These are phyloP conservation scores for Trichoderma brevicompactum DNA, from an alignment of 2,329 filamentous ascomycete genomes.

Conservation along the genomic window DNA sequence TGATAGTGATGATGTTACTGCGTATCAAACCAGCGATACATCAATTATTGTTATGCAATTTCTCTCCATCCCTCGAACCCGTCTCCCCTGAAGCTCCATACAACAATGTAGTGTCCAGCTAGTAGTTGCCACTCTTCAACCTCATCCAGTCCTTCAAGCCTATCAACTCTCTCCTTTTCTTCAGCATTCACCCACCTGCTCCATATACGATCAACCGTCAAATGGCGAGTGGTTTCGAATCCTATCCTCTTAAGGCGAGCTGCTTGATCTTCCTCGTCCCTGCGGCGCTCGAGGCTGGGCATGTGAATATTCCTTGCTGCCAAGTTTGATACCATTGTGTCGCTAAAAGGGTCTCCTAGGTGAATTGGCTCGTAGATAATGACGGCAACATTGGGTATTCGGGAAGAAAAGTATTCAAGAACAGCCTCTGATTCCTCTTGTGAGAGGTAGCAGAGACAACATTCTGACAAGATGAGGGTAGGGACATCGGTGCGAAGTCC, in stretches of 20 bases:
- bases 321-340: constrained; percentile 90
- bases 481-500: constrained; percentile 64
- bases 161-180: constrained; percentile 80
- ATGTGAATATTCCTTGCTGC: constrained; percentile 80
- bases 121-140: constrained; percentile 91
- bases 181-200: constrained; percentile 68
- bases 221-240: constrained; percentile 54
- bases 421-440: constrained; percentile 66
- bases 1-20: no score
- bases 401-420: constrained; percentile 65
- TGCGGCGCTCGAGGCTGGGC: constrained; percentile 78
- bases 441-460: constrained; percentile 89
- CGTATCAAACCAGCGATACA: neutral
- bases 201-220: constrained; percentile 67
- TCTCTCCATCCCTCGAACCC: constrained; percentile 32
- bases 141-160: constrained; percentile 88
- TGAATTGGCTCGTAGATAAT: constrained; percentile 89
- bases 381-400: constrained; percentile 57
- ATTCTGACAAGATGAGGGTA: constrained; percentile 89
- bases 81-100: constrained; percentile 76
- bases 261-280: constrained; percentile 69
- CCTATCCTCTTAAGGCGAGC: constrained; percentile 68
- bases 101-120: constrained; percentile 85
- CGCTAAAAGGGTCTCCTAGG: constrained; percentile 83
- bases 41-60: neutral